Evolutionary conservation across 495 filamentous ascomycete species (phyloP).

Genomic region (Podospora appendiculata): DNA sequence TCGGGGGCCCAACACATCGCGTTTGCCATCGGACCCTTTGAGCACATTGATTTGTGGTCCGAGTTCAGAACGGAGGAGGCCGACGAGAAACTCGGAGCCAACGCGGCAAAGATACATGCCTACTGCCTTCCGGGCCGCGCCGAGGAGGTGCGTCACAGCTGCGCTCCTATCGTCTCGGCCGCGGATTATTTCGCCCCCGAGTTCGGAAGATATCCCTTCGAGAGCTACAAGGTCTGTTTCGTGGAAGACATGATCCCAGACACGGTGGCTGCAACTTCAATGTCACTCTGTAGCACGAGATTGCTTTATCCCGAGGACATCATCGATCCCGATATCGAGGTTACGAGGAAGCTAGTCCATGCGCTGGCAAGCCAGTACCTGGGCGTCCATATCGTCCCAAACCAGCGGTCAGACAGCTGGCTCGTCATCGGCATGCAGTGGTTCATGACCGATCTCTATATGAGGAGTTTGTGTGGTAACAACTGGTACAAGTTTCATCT

Average conservation of each 20-base stretch:
- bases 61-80: conserved; percentile 84
- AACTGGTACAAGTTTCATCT: conserved; percentile 91
- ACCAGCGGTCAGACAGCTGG: conserved; percentile 77
- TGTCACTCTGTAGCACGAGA: conserved; percentile 81
- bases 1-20: conserved; percentile 79
- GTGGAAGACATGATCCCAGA: conserved; percentile 78
- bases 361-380: conserved; percentile 90
- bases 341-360: conserved; percentile 70
- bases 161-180: conserved; percentile 47
- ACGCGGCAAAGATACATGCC: conserved; percentile 75
- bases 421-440: conserved; percentile 84
- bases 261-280: conserved; percentile 64
- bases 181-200: conserved; percentile 80
- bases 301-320: conserved; percentile 77
- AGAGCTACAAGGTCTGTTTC: conserved; percentile 84
- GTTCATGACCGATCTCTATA: conserved; percentile 88
- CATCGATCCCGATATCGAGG: conserved; percentile 71
- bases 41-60: conserved; percentile 74
- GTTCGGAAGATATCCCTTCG: conserved; percentile 80
- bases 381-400: conserved; percentile 79
- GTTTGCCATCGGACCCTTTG: conserved; percentile 89
- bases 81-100: conserved; percentile 78
- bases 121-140: conserved; percentile 81
- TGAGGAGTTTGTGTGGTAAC: conserved; percentile 81
- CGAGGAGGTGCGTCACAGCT: conserved; percentile 76